Percentiles rank a stretch among this genome's conserved stretches.
These are phyloP conservation scores for Kluyveromyces siamensis DNA, from an alignment of 805 yeast genomes.

Conservation along the genomic window DNA sequence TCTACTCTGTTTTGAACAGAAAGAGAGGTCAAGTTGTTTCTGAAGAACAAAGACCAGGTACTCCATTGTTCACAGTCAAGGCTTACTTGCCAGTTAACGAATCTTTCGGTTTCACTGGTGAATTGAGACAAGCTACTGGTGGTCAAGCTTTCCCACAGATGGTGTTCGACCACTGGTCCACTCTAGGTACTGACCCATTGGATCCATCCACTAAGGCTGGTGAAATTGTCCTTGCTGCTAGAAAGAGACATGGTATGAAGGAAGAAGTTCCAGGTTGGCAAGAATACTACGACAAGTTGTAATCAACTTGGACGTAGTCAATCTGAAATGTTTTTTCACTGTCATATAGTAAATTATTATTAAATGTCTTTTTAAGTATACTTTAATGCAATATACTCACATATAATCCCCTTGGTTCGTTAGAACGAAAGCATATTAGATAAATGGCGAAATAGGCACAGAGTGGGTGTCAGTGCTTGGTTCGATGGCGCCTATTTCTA, in stretches of 20 bases:
- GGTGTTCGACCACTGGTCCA: slow-evolving; percentile 98
- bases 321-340: not conserved
- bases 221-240: slow-evolving; percentile 53
- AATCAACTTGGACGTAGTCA: slow-evolving; percentile 20
- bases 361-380: slow-evolving; percentile 2
- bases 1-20: slow-evolving; percentile 98
- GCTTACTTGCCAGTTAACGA: slow-evolving; percentile 99
- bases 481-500: too few species aligned
- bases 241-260: slow-evolving; percentile 97
- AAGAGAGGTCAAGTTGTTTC: slow-evolving; percentile 99
- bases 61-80: slow-evolving; percentile 99
- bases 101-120: slow-evolving; percentile 99
- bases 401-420: not conserved
- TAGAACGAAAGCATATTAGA: too few species aligned
- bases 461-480: too few species aligned
- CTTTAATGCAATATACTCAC: slow-evolving; percentile 4
- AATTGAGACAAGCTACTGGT: slow-evolving; percentile 99
- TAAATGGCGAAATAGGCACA: too few species aligned
- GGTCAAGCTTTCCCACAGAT: slow-evolving; percentile 99
- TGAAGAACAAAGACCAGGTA: slow-evolving; percentile 99
- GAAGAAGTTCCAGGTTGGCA: slow-evolving; percentile 97
- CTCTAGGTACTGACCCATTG: slow-evolving; percentile 84
- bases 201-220: slow-evolving; percentile 75
- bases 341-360: not conserved
- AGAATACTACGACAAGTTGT: slow-evolving; percentile 94